A percentile compares a stretch with the other conserved stretches of the same genome.
phyloP scores from a whole-genome alignment of 805 yeast genomes.

The Ogataea pini region DNA sequence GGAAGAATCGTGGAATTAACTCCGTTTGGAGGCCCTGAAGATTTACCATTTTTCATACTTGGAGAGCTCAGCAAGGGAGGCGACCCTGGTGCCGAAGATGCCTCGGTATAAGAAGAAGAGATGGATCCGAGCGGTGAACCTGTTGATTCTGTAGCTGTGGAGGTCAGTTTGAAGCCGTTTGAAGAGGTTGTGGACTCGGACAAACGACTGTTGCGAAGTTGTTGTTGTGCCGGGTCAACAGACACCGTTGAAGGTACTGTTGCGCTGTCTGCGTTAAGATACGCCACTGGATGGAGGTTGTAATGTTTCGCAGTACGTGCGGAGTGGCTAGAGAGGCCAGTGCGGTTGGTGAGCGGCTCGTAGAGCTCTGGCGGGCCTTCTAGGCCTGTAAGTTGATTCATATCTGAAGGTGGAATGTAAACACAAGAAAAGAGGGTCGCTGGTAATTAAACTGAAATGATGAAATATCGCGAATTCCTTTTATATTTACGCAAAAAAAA shows the following conservation, averaged over 20 bases:
- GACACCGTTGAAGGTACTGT: background rate
- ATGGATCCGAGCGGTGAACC: constrained; percentile 30
- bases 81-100: constrained; percentile 28
- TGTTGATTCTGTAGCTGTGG: constrained; percentile 28
- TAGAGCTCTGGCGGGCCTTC: background rate
- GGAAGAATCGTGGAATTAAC: constrained; percentile 10
- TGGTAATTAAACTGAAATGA: background rate
- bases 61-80: constrained; percentile 20
- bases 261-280: constrained; percentile 29
- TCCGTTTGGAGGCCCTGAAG: background rate
- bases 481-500: background rate
- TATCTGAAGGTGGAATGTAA: no score
- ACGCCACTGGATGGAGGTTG: constrained; percentile 34
- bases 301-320: constrained; percentile 5
- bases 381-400: background rate
- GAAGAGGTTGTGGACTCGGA: constrained; percentile 7
- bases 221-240: background rate
- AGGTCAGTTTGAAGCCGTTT: constrained; percentile 13
- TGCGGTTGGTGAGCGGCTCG: background rate
- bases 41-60: constrained; percentile 1
- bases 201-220: background rate
- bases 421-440: background rate
- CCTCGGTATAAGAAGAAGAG: constrained; percentile 30
- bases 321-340: no score
- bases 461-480: background rate